phyloP scores from a whole-genome alignment of 805 yeast genomes.

The Metschnikowia lachancei region DNA sequence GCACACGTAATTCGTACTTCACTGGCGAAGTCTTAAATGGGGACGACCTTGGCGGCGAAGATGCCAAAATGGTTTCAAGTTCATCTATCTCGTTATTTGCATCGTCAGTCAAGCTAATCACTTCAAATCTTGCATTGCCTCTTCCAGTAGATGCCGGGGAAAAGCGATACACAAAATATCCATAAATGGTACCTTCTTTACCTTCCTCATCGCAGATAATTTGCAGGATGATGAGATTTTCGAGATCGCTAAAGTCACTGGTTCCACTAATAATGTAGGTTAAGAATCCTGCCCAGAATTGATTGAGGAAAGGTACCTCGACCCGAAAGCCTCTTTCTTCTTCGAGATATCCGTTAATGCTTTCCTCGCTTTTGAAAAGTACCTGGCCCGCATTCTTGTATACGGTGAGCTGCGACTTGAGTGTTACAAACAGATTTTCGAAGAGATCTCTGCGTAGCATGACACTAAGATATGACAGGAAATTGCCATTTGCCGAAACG shows the following conservation, averaged over 20 bases:
- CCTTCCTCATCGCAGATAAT: constrained; percentile 26
- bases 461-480: constrained; percentile 14
- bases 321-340: constrained; percentile 22
- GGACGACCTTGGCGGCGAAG: constrained; percentile 37
- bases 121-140: constrained; percentile 8
- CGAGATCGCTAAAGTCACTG: constrained; percentile 16
- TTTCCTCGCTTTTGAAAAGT: constrained; percentile 26
- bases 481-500: constrained; percentile 15
- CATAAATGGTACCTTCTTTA: constrained; percentile 3
- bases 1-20: constrained; percentile 18
- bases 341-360: constrained; percentile 31
- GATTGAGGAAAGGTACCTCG: constrained; percentile 37
- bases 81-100: constrained; percentile 18
- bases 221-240: constrained; percentile 31
- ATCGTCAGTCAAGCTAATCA: constrained; percentile 5
- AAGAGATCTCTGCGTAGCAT: constrained; percentile 2
- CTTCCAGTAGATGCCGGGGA: constrained; percentile 2
- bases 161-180: constrained; percentile 16
- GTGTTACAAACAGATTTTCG: constrained; percentile 14
- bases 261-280: constrained; percentile 35
- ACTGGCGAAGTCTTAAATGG: constrained; percentile 30
- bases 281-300: constrained; percentile 40
- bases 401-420: constrained; percentile 31
- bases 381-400: constrained; percentile 21
- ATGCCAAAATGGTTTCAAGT: constrained; percentile 41